phyloP scores from a whole-genome alignment of 2,329 filamentous ascomycete genomes.

The Colletotrichum cereale region DNA sequence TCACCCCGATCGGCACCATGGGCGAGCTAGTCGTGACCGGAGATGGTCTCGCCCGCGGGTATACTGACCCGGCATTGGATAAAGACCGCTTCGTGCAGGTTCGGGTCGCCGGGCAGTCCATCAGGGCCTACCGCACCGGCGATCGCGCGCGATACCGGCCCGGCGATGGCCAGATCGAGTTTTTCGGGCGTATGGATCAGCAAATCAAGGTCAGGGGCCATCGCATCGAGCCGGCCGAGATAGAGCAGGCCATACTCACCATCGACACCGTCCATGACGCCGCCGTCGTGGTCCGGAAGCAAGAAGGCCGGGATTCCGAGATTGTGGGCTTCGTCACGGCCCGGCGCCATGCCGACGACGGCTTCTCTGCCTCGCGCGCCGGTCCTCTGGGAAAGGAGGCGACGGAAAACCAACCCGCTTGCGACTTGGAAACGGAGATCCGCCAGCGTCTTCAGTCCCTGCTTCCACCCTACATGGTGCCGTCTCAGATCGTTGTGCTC shows the following conservation, averaged over 20 bases:
- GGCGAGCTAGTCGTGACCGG: conserved; percentile 48
- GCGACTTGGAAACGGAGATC: not conserved
- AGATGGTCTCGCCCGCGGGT: conserved; percentile 44
- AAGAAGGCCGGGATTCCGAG: not conserved
- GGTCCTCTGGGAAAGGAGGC: too few species aligned
- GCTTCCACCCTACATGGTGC: conserved; percentile 45
- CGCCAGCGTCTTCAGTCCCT: not conserved
- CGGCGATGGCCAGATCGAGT: conserved; percentile 45
- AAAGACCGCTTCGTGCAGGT: conserved; percentile 40
- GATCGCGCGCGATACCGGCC: conserved; percentile 38
- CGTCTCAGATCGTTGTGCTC: conserved; percentile 41
- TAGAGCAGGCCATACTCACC: conserved; percentile 43
- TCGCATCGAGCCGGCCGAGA: conserved; percentile 47
- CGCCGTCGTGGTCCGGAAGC: conserved; percentile 36
- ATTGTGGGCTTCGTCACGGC: conserved; percentile 7
- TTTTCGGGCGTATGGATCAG: conserved; percentile 46
- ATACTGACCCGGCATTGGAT: conserved; percentile 38
- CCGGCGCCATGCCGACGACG: not conserved
- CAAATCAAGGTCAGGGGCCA: conserved; percentile 50
- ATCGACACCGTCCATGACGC: conserved; percentile 41
- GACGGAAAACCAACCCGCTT: not conserved
- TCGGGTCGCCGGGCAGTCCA: not conserved
- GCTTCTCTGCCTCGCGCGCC: not conserved
- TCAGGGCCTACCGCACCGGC: conserved; percentile 46
- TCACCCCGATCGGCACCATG: conserved; percentile 45